Evolutionary conservation across 495 filamentous ascomycete species (phyloP).

Genomic region (Xylaria scruposa): DNA sequence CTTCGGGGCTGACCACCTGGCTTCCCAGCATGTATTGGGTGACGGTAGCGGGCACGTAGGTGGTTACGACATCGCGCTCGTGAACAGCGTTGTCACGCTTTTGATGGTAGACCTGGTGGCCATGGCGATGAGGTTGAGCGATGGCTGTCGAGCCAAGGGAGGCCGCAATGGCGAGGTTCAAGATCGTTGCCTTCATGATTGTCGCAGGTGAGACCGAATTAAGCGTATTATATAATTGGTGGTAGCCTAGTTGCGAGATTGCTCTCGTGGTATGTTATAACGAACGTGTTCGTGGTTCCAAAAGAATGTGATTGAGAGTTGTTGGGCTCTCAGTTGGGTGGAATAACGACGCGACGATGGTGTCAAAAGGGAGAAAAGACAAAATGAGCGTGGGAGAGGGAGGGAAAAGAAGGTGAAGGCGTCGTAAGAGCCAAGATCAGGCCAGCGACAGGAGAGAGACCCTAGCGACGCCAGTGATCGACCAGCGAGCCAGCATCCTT

Average conservation of each 20-base stretch:
- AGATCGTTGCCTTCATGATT: conserved; percentile 56
- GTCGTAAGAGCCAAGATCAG: conserved; percentile 25
- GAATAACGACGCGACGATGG: conserved; percentile 41
- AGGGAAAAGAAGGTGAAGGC: conserved; percentile 33
- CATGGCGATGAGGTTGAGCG: conserved; percentile 56
- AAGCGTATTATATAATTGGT: neutral
- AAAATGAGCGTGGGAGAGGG: conserved; percentile 46
- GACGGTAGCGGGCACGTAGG: conserved; percentile 57
- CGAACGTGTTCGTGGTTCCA: conserved; percentile 47
- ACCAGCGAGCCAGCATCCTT: conserved; percentile 16
- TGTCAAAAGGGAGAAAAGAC: conserved; percentile 42
- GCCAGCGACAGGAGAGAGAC: neutral
- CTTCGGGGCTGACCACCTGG: conserved; percentile 54
- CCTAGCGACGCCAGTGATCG: neutral
- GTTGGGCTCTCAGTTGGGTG: conserved; percentile 58
- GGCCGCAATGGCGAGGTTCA: conserved; percentile 56
- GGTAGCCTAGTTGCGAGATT: conserved; percentile 3
- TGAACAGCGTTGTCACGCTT: conserved; percentile 42
- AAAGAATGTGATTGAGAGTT: conserved; percentile 67
- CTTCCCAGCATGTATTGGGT: conserved; percentile 67
- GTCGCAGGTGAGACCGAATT: conserved; percentile 30
- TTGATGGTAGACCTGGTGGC: conserved; percentile 50
- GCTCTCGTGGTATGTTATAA: conserved; percentile 27
- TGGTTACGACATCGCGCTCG: conserved; percentile 51
- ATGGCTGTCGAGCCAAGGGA: conserved; percentile 48